Percentiles rank a stretch among this genome's conserved stretches.
Evolutionary conservation across 225 moss, liverwort and hornwort species (phyloP).

Genomic region (Asterella californica): DNA sequence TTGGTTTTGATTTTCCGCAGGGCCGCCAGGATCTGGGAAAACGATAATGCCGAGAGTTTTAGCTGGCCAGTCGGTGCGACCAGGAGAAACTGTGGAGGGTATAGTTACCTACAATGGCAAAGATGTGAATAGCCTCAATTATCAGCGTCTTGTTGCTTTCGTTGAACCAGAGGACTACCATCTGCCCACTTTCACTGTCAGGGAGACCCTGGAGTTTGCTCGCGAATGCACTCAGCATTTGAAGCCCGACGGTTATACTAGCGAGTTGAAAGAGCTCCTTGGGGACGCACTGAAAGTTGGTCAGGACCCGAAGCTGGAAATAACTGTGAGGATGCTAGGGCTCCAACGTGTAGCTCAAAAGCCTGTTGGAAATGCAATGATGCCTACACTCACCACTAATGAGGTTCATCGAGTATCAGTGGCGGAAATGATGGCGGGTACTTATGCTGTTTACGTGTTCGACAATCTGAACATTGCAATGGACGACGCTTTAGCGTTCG

Average conservation of each 20-base stretch:
- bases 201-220: constrained; percentile 83
- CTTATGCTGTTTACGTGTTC: constrained; percentile 75
- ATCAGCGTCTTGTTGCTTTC: constrained; percentile 64
- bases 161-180: constrained; percentile 55
- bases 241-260: constrained; percentile 37
- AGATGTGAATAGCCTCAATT: constrained; percentile 49
- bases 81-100: constrained; percentile 55
- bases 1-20: constrained; percentile 34
- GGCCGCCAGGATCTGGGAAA: constrained; percentile 64
- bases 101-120: constrained; percentile 72
- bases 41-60: constrained; percentile 41
- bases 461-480: constrained; percentile 68
- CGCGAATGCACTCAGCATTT: constrained; percentile 68
- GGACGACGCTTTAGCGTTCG: constrained; percentile 56
- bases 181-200: constrained; percentile 59
- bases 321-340: constrained; percentile 77
- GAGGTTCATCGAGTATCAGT: constrained; percentile 73
- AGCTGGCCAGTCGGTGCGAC: constrained; percentile 49
- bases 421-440: constrained; percentile 83
- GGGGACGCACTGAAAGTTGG: constrained; percentile 75
- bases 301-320: constrained; percentile 90
- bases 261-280: constrained; percentile 53
- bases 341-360: constrained; percentile 70
- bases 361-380: constrained; percentile 70
- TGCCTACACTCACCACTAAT: constrained; percentile 64